A percentile compares a stretch with the other conserved stretches of the same genome.
Evolutionary conservation across 768 basidiomycete genomes (phyloP).

Genomic region (Boletus rubroflammeus): DNA sequence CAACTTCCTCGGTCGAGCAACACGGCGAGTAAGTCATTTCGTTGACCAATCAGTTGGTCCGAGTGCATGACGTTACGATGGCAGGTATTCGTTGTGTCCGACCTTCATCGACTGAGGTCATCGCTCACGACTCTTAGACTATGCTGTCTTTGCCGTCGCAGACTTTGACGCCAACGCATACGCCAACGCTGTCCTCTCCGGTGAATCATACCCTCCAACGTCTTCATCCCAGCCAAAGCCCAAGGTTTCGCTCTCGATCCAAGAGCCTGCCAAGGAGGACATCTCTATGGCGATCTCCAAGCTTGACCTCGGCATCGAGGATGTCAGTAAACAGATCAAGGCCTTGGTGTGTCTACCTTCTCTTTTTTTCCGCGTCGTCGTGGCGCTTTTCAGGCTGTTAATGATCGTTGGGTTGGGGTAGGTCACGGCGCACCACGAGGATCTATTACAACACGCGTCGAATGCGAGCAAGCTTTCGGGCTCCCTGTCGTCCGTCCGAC

Average conservation of each 20-base stretch:
- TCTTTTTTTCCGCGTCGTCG: no score
- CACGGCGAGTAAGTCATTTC: neutral
- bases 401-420: constrained; percentile 26
- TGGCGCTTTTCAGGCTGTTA: no score
- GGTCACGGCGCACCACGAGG: constrained; percentile 83
- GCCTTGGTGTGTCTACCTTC: constrained; percentile 53
- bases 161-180: constrained; percentile 88
- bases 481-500: constrained; percentile 61
- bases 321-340: constrained; percentile 88
- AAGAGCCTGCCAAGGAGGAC: constrained; percentile 74
- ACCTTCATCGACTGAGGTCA: neutral
- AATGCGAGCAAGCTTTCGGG: constrained; percentile 67
- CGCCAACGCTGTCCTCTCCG: constrained; percentile 85
- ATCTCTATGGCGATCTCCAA: constrained; percentile 87
- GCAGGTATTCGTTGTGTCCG: constrained; percentile 17
- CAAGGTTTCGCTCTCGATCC: constrained; percentile 25
- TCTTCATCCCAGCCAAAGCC: constrained; percentile 25
- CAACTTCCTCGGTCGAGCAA: neutral
- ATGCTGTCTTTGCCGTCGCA: constrained; percentile 66
- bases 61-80: constrained; percentile 9
- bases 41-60: neutral
- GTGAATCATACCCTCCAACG: constrained; percentile 64
- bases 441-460: constrained; percentile 78
- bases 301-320: constrained; percentile 83
- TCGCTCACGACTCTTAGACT: constrained; percentile 45